These are phyloP conservation scores for Yarrowia porcina DNA, from an alignment of 805 yeast species.

Conservation along the genomic window DNA sequence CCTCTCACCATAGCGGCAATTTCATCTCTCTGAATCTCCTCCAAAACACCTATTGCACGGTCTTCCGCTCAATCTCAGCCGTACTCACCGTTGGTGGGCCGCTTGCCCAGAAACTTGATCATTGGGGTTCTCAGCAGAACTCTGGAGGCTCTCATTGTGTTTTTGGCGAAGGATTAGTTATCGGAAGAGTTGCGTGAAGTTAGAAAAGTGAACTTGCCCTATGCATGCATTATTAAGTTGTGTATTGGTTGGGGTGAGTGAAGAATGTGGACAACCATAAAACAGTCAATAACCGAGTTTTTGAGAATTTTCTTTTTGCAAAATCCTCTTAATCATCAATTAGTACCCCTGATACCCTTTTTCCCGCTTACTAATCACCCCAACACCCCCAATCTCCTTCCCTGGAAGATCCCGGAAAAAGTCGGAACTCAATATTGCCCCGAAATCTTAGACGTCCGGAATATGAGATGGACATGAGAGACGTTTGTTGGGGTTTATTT, in stretches of 20 bases:
- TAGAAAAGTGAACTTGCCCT: constrained; percentile 15
- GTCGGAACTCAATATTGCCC: constrained; percentile 25
- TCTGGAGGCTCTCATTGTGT: constrained; percentile 36
- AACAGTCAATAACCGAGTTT: too few species aligned
- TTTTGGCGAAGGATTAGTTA: constrained; percentile 1
- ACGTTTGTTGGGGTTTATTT: too few species aligned
- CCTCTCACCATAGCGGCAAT: too few species aligned
- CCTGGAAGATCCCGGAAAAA: constrained; percentile 10
- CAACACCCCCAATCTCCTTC: too few species aligned
- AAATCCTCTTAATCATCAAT: too few species aligned
- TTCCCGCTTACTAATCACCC: too few species aligned
- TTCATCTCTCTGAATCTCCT: not conserved
- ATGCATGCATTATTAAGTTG: constrained; percentile 10
- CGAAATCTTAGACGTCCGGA: constrained; percentile 2
- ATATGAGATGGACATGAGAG: too few species aligned
- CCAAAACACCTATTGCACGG: not conserved
- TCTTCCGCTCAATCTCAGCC: not conserved
- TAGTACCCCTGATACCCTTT: too few species aligned
- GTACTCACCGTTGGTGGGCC: constrained; percentile 51
- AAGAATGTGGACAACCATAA: too few species aligned
- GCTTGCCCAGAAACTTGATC: constrained; percentile 85
- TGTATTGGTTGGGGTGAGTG: constrained; percentile 20
- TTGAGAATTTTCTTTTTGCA: too few species aligned
- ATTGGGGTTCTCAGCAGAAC: constrained; percentile 48
- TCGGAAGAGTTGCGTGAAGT: constrained; percentile 22